phyloP scores from a whole-genome alignment of 1,139 yeast genomes.

The Taphrina pruni region DNA sequence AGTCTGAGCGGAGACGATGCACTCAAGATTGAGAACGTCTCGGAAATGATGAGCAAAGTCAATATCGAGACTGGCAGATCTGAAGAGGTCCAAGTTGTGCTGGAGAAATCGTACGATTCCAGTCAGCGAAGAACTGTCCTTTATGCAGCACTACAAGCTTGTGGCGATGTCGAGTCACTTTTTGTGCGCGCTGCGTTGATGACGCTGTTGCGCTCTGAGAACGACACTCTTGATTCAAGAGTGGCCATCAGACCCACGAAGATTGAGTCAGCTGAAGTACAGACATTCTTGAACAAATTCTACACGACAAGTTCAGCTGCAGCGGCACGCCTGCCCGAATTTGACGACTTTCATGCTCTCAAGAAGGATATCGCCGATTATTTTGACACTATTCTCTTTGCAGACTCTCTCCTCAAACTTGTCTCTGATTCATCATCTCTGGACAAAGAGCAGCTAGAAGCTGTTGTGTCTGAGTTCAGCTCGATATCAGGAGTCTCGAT shows the following conservation, averaged over 20 bases:
- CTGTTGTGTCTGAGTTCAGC: background rate
- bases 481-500: background rate
- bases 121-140: conserved; percentile 26
- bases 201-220: conserved; percentile 10
- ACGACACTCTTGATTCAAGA: conserved; percentile 10
- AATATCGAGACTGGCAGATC: background rate
- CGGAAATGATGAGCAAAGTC: conserved; percentile 15
- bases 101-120: background rate
- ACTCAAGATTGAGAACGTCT: conserved; percentile 6
- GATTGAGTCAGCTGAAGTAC: background rate
- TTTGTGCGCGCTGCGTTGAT: conserved; percentile 6
- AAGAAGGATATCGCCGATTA: conserved; percentile 13
- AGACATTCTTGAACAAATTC: conserved; percentile 8
- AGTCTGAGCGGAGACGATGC: conserved; percentile 4
- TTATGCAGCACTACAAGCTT: conserved; percentile 12
- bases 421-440: conserved; percentile 7
- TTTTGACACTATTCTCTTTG: conserved; percentile 11
- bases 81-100: background rate
- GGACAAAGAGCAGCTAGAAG: background rate
- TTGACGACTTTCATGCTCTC: background rate
- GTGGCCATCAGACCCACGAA: background rate
- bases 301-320: conserved; percentile 22
- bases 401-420: conserved; percentile 2
- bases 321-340: background rate
- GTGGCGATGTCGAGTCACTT: background rate